Evolutionary conservation across 768 basidiomycete species (phyloP).

Genomic region (Phallus indusiatus): DNA sequence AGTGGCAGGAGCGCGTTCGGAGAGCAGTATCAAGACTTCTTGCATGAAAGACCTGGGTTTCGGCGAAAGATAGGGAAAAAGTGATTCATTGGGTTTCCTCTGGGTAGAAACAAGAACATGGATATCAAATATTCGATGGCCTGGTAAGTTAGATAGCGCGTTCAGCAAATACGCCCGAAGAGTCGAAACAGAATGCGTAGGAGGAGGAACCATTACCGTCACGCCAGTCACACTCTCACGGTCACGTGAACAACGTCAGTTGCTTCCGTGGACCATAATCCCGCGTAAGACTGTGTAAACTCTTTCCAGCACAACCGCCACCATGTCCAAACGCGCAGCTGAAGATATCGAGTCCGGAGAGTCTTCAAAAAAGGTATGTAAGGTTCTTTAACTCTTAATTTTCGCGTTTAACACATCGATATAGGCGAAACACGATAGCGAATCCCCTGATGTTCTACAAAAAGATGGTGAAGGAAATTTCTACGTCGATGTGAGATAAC

Average conservation of each 20-base stretch:
- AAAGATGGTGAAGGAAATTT: slow-evolving; percentile 3
- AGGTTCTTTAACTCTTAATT: background rate
- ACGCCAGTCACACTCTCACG: background rate
- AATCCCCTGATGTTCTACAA: background rate
- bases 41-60: slow-evolving; percentile 61
- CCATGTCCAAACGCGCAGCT: slow-evolving; percentile 8
- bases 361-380: slow-evolving; percentile 7
- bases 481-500: background rate
- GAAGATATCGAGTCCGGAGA: background rate
- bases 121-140: slow-evolving; percentile 61
- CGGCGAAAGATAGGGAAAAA: slow-evolving; percentile 70
- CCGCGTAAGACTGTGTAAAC: background rate
- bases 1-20: slow-evolving; percentile 38
- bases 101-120: slow-evolving; percentile 66
- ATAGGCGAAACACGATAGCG: background rate
- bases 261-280: background rate
- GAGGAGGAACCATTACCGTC: background rate
- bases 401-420: background rate
- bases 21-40: slow-evolving; percentile 68
- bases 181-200: slow-evolving; percentile 12
- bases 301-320: background rate
- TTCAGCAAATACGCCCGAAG: slow-evolving; percentile 57
- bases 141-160: slow-evolving; percentile 48
- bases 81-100: slow-evolving; percentile 45
- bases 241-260: background rate